Evolutionary conservation across 495 filamentous ascomycete species (phyloP), one percentile per base, ranked within the genome.

Genomic region (Apiosordaria backusii): DNA sequence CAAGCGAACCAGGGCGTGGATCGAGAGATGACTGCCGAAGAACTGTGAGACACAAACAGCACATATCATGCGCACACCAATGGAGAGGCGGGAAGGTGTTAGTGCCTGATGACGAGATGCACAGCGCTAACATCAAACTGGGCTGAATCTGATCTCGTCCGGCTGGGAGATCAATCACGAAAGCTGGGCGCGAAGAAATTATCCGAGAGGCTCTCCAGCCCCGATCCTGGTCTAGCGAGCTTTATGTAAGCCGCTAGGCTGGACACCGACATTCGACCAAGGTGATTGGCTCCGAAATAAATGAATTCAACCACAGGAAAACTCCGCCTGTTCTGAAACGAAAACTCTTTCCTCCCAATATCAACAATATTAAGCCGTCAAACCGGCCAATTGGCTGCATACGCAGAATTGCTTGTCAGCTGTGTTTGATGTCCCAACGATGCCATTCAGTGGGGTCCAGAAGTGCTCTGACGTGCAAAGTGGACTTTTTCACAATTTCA

Each of bases 91-190:
- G 7, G 10, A 55, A 23, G 22, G 0, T 21, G 52, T 55, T 55
- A 55, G 52, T 23, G 22, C 7, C n/a, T 55, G 52, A 3, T 55
- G 52, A 2, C n/a, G 52, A 19, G n/a, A 23, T 19, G 52, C 52
- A 9, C n/a, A 55, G 52, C 52, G 22, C n/a, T 23, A 19, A 23
- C 52, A 19, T 55, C 52, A 55, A 23, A 55, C 52, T 23, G 52
- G 52, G 52, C 52, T 55, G 52, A 55, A 55, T 55, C 52, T 55
- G 52, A 55, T 55, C 52, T 21, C 16, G 52, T 55, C 10, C 1
- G 52, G 52, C n/a, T 3, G 52, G 52, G 52, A 55, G 52, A 55
- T 55, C 52, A 55, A 55, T 55, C 52, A 55, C n/a, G 52, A 55
- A 55, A 21, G 52, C 52, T 55, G n/a, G 52, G 52, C 52, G 52